phyloP scores from a whole-genome alignment of 2,329 filamentous ascomycete genomes.

The Fusarium euwallaceae region DNA sequence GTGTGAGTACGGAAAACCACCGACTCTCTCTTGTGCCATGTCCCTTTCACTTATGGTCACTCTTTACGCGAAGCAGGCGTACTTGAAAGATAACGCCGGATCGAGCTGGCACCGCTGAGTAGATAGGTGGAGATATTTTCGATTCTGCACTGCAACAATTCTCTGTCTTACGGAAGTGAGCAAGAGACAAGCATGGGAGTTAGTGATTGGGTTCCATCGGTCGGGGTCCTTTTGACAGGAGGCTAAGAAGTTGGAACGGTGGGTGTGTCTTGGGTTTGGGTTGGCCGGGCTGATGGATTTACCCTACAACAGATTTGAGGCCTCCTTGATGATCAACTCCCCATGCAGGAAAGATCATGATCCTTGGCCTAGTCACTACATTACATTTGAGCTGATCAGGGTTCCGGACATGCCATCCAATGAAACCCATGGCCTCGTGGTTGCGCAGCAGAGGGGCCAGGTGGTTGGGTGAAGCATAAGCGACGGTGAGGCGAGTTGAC shows the following conservation, averaged over 20 bases:
- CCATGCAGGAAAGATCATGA: background rate
- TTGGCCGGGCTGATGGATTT: background rate
- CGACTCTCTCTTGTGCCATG: background rate
- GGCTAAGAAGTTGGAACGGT: background rate
- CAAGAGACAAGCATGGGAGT: background rate
- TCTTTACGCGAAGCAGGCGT: background rate
- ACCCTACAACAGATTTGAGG: constrained; percentile 6
- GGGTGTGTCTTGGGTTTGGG: background rate
- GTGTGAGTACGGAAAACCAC: background rate
- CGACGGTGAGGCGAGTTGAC: background rate
- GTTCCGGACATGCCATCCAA: background rate
- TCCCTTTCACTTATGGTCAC: background rate
- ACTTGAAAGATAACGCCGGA: background rate
- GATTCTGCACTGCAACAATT: background rate
- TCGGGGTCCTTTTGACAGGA: background rate
- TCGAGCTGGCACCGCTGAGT: background rate
- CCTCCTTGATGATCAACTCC: background rate
- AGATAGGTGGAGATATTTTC: background rate
- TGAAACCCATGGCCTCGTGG: background rate
- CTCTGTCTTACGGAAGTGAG: background rate
- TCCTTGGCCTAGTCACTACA: background rate
- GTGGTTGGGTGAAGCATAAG: background rate
- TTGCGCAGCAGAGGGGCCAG: background rate
- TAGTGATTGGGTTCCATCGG: background rate
- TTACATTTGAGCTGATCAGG: background rate